Percentiles rank a stretch among this genome's conserved stretches.
phyloP scores from a whole-genome alignment of 2,329 filamentous ascomycete species.

The Arthroderma sp. region DNA sequence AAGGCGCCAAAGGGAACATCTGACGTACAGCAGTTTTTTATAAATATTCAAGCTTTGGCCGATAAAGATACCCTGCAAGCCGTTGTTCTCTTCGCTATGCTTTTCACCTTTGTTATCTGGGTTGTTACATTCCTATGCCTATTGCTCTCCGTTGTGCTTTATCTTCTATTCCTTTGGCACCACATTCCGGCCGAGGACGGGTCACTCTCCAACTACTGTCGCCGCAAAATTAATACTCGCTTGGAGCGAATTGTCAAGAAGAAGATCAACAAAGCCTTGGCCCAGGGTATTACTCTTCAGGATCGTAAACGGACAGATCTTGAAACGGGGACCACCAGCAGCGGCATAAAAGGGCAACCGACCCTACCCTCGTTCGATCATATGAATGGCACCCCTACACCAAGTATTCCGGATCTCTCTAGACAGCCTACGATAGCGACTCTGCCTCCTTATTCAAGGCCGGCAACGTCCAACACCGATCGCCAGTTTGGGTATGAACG shows the following conservation, averaged over 20 bases:
- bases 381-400: slow-evolving; percentile 45
- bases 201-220: slow-evolving; percentile 71
- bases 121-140: slow-evolving; percentile 63
- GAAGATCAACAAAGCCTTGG: slow-evolving; percentile 80
- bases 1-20: slow-evolving; percentile 45
- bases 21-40: slow-evolving; percentile 62
- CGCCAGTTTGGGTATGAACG: slow-evolving; percentile 8
- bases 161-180: slow-evolving; percentile 80
- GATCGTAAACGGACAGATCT: slow-evolving; percentile 39
- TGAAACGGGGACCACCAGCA: slow-evolving; percentile 16
- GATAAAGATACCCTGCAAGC: slow-evolving; percentile 64
- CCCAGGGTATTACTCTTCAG: slow-evolving; percentile 52
- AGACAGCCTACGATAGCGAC: slow-evolving; percentile 50
- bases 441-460: slow-evolving; percentile 50
- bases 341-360: slow-evolving; percentile 24
- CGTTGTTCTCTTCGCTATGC: slow-evolving; percentile 75
- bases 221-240: slow-evolving; percentile 77
- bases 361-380: slow-evolving; percentile 49
- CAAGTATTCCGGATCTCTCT: slow-evolving; percentile 45
- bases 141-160: slow-evolving; percentile 62
- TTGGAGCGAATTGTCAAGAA: slow-evolving; percentile 70
- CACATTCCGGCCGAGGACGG: slow-evolving; percentile 76
- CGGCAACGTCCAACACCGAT: slow-evolving; percentile 30
- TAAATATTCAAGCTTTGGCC: slow-evolving; percentile 64
- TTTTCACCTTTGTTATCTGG: slow-evolving; percentile 86